Percentiles rank a stretch among this genome's conserved stretches.
Conservation (phyloP, 768 basidiomycete genomes). For the Tulasnella sp. region DNA sequence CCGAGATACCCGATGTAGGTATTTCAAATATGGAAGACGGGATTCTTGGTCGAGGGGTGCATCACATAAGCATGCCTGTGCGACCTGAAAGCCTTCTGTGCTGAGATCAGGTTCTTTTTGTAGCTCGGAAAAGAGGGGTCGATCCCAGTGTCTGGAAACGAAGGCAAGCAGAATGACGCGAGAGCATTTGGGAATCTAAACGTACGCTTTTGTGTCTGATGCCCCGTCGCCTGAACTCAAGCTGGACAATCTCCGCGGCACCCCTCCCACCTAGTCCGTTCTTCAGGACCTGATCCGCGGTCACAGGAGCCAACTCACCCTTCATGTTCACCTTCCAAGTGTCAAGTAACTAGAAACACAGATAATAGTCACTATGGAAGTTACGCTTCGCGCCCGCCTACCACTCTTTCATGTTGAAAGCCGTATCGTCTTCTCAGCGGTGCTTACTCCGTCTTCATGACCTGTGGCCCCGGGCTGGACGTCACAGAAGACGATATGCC, state of each 20-base stretch:
- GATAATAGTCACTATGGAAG: too few relatives aligned
- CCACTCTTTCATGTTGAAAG: too few relatives aligned
- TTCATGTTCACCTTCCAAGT: constrained; percentile 21
- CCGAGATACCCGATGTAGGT: constrained; percentile 91
- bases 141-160: too few relatives aligned
- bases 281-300: constrained; percentile 58
- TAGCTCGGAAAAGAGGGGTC: too few relatives aligned
- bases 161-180: neutral
- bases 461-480: too few relatives aligned
- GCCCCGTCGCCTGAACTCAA: constrained; percentile 93
- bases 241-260: constrained; percentile 80
- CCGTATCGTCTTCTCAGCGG: too few relatives aligned
- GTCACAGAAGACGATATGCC: too few relatives aligned
- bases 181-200: constrained; percentile 10
- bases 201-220: constrained; percentile 56
- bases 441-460: too few relatives aligned
- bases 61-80: constrained; percentile 96
- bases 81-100: constrained; percentile 79
- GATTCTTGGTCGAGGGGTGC: constrained; percentile 89
- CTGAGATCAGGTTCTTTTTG: constrained; percentile 59
- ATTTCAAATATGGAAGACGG: constrained; percentile 93
- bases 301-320: constrained; percentile 45
- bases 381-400: too few relatives aligned
- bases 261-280: constrained; percentile 80
- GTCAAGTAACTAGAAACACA: too few relatives aligned